Evolutionary conservation across 2,329 filamentous ascomycete species (phyloP), one percentile per base, ranked within the genome.

Genomic region (Sporothrix sp.): DNA sequence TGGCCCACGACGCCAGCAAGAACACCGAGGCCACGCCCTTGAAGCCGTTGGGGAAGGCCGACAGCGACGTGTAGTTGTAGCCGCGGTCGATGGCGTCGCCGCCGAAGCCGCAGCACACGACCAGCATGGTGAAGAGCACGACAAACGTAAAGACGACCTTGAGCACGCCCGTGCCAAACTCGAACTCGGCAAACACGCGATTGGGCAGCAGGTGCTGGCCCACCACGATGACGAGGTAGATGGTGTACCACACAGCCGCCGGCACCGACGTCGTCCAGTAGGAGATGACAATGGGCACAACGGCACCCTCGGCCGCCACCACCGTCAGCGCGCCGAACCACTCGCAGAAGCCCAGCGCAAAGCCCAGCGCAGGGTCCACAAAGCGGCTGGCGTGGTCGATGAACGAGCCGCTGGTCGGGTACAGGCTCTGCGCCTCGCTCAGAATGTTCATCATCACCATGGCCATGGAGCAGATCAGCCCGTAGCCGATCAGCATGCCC

Each of bases 1-100:
- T 89, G 87, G 37, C 84, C 84, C 38, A 86, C 49, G 35, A 89
- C 6, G 84, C 81, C 58, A 90, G 81, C 76, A 82, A 88, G 66
- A 89, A 87, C 63, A 91, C 87, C 0, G 52, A 35, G 25, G 87
- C 71, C 61, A 90, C 84, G 35, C 85, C 86, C 57, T 87, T 90
- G 57, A 80, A 79, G 46, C 76, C 75, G 39, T 90, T 79, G 2
- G 84, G 84, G 32, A 89, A 55, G 16, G 51, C 48, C 6, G 53
- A 49, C 23, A 55, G 36, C 14, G 38, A 40, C n/a, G 44, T 51
- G 48, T 53, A 55, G 48, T 55, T 55, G 45, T 53, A 49, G 40
- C 45, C 51, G 37, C 51, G 54, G 36, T 56, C 54, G 21, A 56
- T 50, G 16, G 54, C 47, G 16, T 56, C 50, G 39, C 52, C 54